A percentile compares a stretch with the other conserved stretches of the same genome.
These are phyloP conservation scores for Acanthamoeba royreba DNA, from an alignment of 208 protist species.

Conservation along the genomic window DNA sequence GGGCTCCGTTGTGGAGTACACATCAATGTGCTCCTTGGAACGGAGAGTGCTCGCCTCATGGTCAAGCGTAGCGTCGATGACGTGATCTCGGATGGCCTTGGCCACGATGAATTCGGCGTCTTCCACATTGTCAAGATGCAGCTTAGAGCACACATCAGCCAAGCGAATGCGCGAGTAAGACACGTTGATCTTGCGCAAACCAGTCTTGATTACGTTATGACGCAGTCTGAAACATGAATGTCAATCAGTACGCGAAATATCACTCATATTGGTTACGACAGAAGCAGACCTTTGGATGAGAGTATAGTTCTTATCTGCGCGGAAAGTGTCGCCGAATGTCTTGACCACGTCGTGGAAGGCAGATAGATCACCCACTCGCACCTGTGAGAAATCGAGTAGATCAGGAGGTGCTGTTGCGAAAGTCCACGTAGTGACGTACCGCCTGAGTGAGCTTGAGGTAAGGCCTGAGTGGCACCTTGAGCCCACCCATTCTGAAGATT, in stretches of 20 bases:
- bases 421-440: background rate
- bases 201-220: conserved; percentile 97
- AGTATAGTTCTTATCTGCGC: conserved; percentile 93
- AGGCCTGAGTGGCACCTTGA: conserved; percentile 87
- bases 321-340: conserved; percentile 86
- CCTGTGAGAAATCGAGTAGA: background rate
- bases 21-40: conserved; percentile 90
- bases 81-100: conserved; percentile 95
- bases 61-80: conserved; percentile 96
- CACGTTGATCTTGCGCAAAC: conserved; percentile 94
- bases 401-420: background rate
- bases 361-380: conserved; percentile 89
- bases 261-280: background rate
- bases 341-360: conserved; percentile 91
- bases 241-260: background rate
- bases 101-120: conserved; percentile 97
- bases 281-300: conserved; percentile 86
- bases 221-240: conserved; percentile 78
- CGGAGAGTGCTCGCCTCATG: conserved; percentile 90
- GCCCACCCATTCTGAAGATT: conserved; percentile 73
- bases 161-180: conserved; percentile 97
- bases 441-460: conserved; percentile 94
- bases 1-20: conserved; percentile 95
- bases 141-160: conserved; percentile 92
- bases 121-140: conserved; percentile 90